Percentiles rank a stretch among this genome's conserved stretches.
phyloP scores from a whole-genome alignment of 2,329 filamentous ascomycete species.

The Mycosphaerella sp. region DNA sequence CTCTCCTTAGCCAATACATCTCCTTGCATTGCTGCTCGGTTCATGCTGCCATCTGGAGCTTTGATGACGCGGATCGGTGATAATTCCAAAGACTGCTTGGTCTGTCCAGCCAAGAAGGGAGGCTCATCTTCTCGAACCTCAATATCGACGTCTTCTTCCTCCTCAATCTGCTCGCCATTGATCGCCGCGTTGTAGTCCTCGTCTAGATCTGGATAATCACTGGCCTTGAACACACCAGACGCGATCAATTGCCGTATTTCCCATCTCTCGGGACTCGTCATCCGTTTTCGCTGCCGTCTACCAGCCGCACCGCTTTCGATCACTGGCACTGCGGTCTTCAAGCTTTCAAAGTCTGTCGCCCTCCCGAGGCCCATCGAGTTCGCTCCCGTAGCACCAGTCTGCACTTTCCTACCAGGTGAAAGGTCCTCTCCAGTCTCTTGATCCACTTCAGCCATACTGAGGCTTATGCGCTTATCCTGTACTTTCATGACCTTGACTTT shows the following conservation, averaged over 20 bases:
- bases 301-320: conserved; percentile 53
- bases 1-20: conserved; percentile 83
- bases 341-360: conserved; percentile 41
- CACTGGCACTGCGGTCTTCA: conserved; percentile 46
- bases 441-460: conserved; percentile 98
- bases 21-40: conserved; percentile 90
- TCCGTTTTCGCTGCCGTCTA: conserved; percentile 70
- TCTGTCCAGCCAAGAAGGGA: conserved; percentile 91
- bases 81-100: conserved; percentile 88
- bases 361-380: conserved; percentile 79
- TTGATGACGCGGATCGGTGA: conserved; percentile 96
- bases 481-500: conserved; percentile 91
- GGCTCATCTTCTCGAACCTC: conserved; percentile 95
- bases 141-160: conserved; percentile 96
- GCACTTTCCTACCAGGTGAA: conserved; percentile 68
- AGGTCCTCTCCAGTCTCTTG: conserved; percentile 81
- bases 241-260: conserved; percentile 96
- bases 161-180: conserved; percentile 78
- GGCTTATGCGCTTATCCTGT: conserved; percentile 70
- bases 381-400: conserved; percentile 80
- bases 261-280: conserved; percentile 96
- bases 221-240: conserved; percentile 85
- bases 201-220: conserved; percentile 89
- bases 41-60: conserved; percentile 95
- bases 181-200: conserved; percentile 88